A percentile compares a stretch with the other conserved stretches of the same genome.
These are phyloP conservation scores for Arthroderma uncinatum DNA, from an alignment of 2,329 filamentous ascomycete species.

Conservation along the genomic window DNA sequence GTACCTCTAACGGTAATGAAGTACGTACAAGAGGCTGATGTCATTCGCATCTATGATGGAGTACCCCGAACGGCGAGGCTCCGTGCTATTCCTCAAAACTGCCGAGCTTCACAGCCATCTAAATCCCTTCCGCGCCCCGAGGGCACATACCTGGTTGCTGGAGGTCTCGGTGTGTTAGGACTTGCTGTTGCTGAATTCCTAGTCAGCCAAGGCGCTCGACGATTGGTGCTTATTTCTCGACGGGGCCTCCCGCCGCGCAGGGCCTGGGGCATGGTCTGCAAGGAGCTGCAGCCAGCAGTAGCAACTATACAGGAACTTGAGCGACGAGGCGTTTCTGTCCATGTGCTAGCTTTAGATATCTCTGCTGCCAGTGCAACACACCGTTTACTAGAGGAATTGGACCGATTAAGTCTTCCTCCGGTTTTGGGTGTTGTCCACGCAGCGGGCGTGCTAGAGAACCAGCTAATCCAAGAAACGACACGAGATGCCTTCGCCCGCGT, in stretches of 20 bases:
- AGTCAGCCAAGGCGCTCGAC: slow-evolving; percentile 18
- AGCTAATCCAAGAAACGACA: background rate
- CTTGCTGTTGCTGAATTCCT: slow-evolving; percentile 18
- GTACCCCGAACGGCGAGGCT: background rate
- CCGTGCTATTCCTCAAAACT: background rate
- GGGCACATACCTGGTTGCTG: slow-evolving; percentile 16
- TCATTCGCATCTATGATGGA: background rate
- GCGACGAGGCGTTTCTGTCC: background rate
- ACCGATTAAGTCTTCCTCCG: background rate
- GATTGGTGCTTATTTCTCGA: slow-evolving; percentile 24
- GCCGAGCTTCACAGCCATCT: background rate
- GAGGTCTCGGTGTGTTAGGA: slow-evolving; percentile 18
- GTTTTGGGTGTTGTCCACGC: background rate
- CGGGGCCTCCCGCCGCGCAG: slow-evolving; percentile 24
- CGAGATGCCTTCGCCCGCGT: background rate
- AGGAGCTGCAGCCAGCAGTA: background rate
- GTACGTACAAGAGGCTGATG: background rate
- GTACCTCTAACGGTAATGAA: background rate
- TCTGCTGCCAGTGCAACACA: background rate
- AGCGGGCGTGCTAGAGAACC: background rate
- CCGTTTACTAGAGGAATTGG: background rate
- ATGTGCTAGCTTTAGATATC: background rate
- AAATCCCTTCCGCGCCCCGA: background rate
- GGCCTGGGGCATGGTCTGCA: background rate
- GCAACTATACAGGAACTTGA: background rate